Base-by-base conservation (phyloP, 1,139 yeast genomes). In the Yamadazyma dushanensis region DNA sequence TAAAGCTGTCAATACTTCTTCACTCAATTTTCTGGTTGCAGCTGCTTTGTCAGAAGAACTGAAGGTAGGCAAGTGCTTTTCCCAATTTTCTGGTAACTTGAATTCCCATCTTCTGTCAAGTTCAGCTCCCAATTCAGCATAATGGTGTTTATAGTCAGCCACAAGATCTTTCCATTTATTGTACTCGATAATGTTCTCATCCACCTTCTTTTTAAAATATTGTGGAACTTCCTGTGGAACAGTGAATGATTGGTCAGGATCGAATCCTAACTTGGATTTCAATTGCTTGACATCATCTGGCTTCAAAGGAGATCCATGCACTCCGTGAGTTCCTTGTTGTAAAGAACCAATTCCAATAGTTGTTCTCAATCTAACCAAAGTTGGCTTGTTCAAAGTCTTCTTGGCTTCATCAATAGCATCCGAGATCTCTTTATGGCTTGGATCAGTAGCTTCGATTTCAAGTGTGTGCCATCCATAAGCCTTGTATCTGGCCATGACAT, bases 271-370 rank as follows among this genome's bases (percentile, higher is more conserved):
- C 59, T 76, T 74, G 56, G 68, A 64, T 79, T 89, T 92, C 67
- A 90, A 73, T 68, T 87, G 96, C 57, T 73, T 79, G 57, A 89
- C 75, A 61, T 92, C 98, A 57, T 89, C 97, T 32, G 89, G 72
- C 78, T 89, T 88, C 70, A 92, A 79, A 57, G 98, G 96, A 46
- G 96, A 73, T 63, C 98, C 98, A 71, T 92, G 98, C 40, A 92
- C 97, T 53, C 83, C 73, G 69, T 84, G 90, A 45, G 96, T 80
- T 54, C 97, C 97, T 54, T 78, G 78, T 46, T 71, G 66, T 57
- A 80, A 64, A 36, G 97, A 92, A 59, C 98, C 97, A 70, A 61
- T 88, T 61, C 97, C 98, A 57, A 92, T 92, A 61, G 84, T 84
- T 56, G 97, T 92, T 58, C 81, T 77, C 63, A 90, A 73, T 67